phyloP scores from a whole-genome alignment of 257 asterid genomes.

The Voacanga thouarsii region DNA sequence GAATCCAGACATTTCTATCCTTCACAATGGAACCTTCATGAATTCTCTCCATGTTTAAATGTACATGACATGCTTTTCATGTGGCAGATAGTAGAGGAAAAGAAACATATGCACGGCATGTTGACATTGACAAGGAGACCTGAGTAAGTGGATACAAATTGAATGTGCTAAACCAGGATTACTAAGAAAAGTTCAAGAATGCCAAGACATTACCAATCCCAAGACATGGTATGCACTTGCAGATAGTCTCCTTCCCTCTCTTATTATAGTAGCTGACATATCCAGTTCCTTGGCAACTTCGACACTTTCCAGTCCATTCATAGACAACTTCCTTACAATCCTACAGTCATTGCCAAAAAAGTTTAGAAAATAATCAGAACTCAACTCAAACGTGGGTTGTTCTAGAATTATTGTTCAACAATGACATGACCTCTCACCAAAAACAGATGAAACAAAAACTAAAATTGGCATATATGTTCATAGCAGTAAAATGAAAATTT shows the following conservation, averaged over 20 bases:
- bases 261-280: conserved; percentile 75
- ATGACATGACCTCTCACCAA: not conserved
- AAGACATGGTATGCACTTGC: conserved; percentile 93
- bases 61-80: not conserved
- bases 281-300: conserved; percentile 95
- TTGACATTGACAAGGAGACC: not conserved
- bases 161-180: not conserved
- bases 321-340: conserved; percentile 86
- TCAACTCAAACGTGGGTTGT: not conserved
- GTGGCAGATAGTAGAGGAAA: not conserved
- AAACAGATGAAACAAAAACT: not conserved
- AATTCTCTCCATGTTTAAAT: not conserved
- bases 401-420: not conserved
- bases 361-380: conserved; percentile 1
- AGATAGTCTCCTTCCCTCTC: conserved; percentile 76
- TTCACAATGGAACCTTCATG: not conserved
- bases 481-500: not conserved
- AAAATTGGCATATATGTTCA: not conserved
- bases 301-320: conserved; percentile 96
- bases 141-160: not conserved
- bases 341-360: conserved; percentile 26
- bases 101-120: not conserved
- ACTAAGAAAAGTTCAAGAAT: not conserved
- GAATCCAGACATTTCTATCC: not conserved
- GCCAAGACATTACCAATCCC: conserved; percentile 63